A percentile compares a stretch with the other conserved stretches of the same genome.
Conservation (phyloP, 441 rosid species). For the Erodium moschatum region DNA sequence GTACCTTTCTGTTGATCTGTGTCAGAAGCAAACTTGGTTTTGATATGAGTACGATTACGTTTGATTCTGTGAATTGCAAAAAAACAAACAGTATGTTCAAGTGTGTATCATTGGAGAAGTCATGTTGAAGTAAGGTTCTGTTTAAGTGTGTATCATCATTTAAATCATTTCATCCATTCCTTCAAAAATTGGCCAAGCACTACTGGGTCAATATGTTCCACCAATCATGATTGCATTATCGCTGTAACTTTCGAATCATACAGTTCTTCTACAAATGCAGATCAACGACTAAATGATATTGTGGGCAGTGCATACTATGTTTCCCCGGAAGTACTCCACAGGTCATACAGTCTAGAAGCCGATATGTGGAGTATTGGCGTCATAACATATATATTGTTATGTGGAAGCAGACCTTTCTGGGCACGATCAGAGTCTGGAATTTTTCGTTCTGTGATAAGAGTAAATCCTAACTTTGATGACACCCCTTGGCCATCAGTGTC, state of each 20-base stretch:
- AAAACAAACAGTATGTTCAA: background rate
- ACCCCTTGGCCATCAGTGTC: constrained; percentile 85
- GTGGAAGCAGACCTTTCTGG: constrained; percentile 98
- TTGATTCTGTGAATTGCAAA: background rate
- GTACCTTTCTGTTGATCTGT: background rate
- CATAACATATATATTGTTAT: constrained; percentile 76
- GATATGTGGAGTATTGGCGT: constrained; percentile 99
- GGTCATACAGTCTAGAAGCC: constrained; percentile 84
- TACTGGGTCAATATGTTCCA: background rate
- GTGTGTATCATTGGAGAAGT: no score
- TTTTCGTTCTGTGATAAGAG: constrained; percentile 80
- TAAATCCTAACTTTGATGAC: constrained; percentile 74
- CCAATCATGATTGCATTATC: background rate
- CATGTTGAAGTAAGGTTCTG: background rate
- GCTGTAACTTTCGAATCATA: background rate
- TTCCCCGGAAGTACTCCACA: constrained; percentile 93
- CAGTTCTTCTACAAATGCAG: constrained; percentile 28
- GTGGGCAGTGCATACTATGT: constrained; percentile 97
- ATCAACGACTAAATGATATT: constrained; percentile 89
- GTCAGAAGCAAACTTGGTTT: background rate
- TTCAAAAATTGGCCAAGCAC: background rate
- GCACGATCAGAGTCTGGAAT: constrained; percentile 94
- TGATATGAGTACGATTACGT: background rate
- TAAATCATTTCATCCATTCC: background rate
- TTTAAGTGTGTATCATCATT: background rate